Percentiles rank a stretch among this genome's conserved stretches.
These are phyloP conservation scores for Borealophlyctis nickersoniae DNA, from an alignment of 192 early-diverging fungal genomes.

Conservation along the genomic window DNA sequence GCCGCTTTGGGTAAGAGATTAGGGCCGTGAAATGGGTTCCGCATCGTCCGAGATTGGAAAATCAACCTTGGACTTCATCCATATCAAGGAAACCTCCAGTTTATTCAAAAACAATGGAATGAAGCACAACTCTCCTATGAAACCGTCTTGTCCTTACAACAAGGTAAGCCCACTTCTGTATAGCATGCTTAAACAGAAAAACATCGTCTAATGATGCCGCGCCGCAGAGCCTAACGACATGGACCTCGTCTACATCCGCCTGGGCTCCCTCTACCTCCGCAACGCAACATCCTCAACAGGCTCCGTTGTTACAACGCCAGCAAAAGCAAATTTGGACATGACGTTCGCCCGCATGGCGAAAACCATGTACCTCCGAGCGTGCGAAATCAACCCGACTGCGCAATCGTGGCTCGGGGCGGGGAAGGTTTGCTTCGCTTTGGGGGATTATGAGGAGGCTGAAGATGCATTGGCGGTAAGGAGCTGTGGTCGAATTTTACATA, in stretches of 20 bases:
- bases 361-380: slow-evolving; percentile 51
- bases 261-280: slow-evolving; percentile 48
- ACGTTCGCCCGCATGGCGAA: slow-evolving; percentile 41
- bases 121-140: slow-evolving; percentile 50
- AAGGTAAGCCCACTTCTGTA: slow-evolving; percentile 24
- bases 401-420: slow-evolving; percentile 53
- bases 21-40: too few species aligned
- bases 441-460: slow-evolving; percentile 51
- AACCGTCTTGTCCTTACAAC: slow-evolving; percentile 47
- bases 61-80: too few species aligned
- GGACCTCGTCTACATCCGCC: slow-evolving; percentile 46
- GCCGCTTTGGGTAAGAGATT: slow-evolving; percentile 41
- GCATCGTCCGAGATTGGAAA: too few species aligned
- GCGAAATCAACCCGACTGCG: slow-evolving; percentile 35
- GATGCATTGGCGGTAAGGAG: slow-evolving; percentile 46
- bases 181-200: background rate
- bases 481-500: background rate
- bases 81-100: slow-evolving; percentile 52
- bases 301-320: background rate
- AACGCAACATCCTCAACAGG: background rate
- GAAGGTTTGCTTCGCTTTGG: slow-evolving; percentile 46
- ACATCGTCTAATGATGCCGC: background rate
- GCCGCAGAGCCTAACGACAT: slow-evolving; percentile 39
- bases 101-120: slow-evolving; percentile 40
- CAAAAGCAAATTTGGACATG: slow-evolving; percentile 18